Evolutionary conservation across 768 basidiomycete species (phyloP).

Genomic region (Termitomyces sp.): DNA sequence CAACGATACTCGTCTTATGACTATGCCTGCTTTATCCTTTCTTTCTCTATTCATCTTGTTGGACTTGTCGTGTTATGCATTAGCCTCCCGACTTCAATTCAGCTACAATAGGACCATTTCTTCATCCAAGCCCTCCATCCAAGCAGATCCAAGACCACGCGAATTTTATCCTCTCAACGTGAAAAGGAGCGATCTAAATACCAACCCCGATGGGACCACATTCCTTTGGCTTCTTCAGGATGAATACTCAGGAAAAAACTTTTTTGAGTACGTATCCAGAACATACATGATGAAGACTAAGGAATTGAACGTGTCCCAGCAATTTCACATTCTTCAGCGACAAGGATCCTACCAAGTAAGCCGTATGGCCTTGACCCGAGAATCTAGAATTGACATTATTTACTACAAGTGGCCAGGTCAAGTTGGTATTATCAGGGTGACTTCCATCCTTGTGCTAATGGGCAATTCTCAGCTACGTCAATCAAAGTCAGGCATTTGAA

Average conservation of each 20-base stretch:
- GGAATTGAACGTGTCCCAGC: slow-evolving; percentile 21
- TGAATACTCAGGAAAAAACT: slow-evolving; percentile 56
- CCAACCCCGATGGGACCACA: slow-evolving; percentile 38
- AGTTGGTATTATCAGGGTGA: slow-evolving; percentile 33
- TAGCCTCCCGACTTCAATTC: slow-evolving; percentile 9
- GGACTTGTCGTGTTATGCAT: not conserved
- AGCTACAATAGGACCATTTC: not conserved
- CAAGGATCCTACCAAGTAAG: slow-evolving; percentile 65
- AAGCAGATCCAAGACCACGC: not conserved
- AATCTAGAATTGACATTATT: slow-evolving; percentile 9
- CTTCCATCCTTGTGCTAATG: slow-evolving; percentile 9
- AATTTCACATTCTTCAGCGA: slow-evolving; percentile 55
- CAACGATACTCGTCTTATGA: not conserved
- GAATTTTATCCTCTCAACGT: slow-evolving; percentile 5
- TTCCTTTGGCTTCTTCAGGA: slow-evolving; percentile 67
- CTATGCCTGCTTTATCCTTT: slow-evolving; percentile 5
- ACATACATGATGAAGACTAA: not conserved
- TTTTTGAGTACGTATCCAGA: slow-evolving; percentile 57
- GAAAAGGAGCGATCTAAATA: slow-evolving; percentile 27
- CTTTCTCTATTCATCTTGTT: slow-evolving; percentile 1
- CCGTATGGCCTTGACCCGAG: slow-evolving; percentile 10
- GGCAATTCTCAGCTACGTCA: slow-evolving; percentile 48
- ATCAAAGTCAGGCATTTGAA: slow-evolving; percentile 45
- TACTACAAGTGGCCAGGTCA: slow-evolving; percentile 56
- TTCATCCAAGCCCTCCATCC: not conserved